A percentile compares a stretch with the other conserved stretches of the same genome.
Conservation (phyloP, 148 eudicot genomes). For the Heliosperma pusillum region DNA sequence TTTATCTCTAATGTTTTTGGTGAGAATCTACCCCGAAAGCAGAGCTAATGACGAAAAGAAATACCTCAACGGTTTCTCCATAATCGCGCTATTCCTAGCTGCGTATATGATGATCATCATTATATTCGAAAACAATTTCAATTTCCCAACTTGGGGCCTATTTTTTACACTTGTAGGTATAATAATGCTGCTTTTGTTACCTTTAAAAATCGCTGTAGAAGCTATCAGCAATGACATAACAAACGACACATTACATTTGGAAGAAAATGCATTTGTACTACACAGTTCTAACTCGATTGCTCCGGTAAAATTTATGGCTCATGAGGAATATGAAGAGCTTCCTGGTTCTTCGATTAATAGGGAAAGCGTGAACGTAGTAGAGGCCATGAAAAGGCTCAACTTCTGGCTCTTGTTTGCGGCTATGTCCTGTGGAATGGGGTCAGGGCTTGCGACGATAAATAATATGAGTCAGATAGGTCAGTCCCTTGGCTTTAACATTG, state of each 20-base stretch:
- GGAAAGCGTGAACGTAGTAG: conserved; percentile 44
- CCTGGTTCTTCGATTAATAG: conserved; percentile 16
- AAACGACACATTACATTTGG: conserved; percentile 7
- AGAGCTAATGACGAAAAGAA: conserved; percentile 43
- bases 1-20: conserved; percentile 56
- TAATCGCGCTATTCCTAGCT: conserved; percentile 52
- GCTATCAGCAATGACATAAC: conserved; percentile 43
- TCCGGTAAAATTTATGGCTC: too few relatives aligned
- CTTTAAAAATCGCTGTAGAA: conserved; percentile 42
- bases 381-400: conserved; percentile 56
- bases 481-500: conserved; percentile 51
- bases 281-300: too few relatives aligned
- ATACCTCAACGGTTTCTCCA: conserved; percentile 60
- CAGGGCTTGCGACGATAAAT: conserved; percentile 83
- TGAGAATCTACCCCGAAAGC: conserved; percentile 36
- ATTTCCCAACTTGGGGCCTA: conserved; percentile 47
- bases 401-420: conserved; percentile 80
- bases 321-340: conserved; percentile 13
- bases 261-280: not conserved
- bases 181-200: conserved; percentile 49
- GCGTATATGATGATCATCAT: conserved; percentile 64
- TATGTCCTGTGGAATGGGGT: conserved; percentile 89
- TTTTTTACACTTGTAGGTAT: conserved; percentile 38
- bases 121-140: conserved; percentile 46
- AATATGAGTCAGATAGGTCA: conserved; percentile 87